Base-by-base conservation (phyloP, 805 yeast genomes). In the Candida ipomoeae region DNA sequence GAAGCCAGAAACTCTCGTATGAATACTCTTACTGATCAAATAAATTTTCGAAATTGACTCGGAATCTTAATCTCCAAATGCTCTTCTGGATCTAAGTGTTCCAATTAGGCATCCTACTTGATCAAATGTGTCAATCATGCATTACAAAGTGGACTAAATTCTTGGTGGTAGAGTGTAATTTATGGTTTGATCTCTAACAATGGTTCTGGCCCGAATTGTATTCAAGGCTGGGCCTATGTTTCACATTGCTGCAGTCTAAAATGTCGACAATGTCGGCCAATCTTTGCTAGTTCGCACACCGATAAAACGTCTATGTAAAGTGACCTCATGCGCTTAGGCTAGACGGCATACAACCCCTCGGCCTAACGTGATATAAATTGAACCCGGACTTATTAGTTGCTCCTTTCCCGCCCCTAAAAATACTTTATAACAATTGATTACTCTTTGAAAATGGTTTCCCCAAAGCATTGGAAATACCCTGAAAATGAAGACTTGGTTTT, bases 391-490 rank as follows among this genome's bases (percentile, higher is more conserved):
- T 21, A n/a, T 21, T 13, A 31, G 7, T 41, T 31, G 36, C 44
- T 41, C 13, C 29, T 18, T 18, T 14, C 8, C 14, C 13, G 3
- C 41, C 13, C 8, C 5, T n/a, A 14, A 11, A 21, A 6, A 23
- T 11, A 23, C 5, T 21, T 13, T 6, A 14, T 18, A 18, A 18
- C 18, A 37, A 18, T 37, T 37, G 23, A 11, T 11, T 13, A 37
- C 20, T 21, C 14, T 15, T 13, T 13, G 15, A 20, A 3, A 46
- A 56, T 52, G 57, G 50, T 54, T 10, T 50, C 50, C 7, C 50
- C 50, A 8, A 75, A 79, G 56, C 84, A 80, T 61, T 80, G 84
- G 84, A 66, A 66, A 35, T 80, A 78, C 61, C 61, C 65, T 33
- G 48, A 61, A 35, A 59, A 72, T 36, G 73, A 71, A 32, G 82